Conservation (phyloP, 2,329 filamentous ascomycete genomes). For the Fusarium miscanthi region DNA sequence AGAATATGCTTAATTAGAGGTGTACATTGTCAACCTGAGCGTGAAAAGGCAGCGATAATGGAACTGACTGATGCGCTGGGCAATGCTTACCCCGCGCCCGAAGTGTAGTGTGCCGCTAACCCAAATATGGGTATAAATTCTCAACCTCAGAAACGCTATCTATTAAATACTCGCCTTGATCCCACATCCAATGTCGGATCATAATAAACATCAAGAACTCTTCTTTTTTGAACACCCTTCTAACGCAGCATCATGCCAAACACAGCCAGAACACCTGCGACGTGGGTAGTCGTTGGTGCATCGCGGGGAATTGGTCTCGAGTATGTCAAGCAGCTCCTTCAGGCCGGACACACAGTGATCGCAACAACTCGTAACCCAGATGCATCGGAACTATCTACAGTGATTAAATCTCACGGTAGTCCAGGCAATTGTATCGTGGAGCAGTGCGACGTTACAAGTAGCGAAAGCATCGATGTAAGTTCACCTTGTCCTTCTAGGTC, state of each 20-base stretch:
- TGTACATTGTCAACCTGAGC: too few species aligned
- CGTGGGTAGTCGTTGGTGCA: slow-evolving; percentile 1
- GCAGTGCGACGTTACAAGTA: neutral
- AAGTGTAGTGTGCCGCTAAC: fast-evolving
- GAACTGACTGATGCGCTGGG: too few species aligned
- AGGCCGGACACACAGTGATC: fast-evolving
- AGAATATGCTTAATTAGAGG: neutral
- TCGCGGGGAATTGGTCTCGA: neutral
- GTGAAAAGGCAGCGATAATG: too few species aligned
- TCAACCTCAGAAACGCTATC: neutral
- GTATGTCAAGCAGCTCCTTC: neutral
- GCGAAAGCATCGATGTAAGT: neutral
- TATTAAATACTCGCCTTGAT: neutral
- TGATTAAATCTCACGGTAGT: fast-evolving
- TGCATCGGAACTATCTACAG: fast-evolving
- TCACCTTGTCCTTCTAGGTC: fast-evolving
- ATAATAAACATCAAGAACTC: fast-evolving
- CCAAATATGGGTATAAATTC: neutral
- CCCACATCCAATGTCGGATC: fast-evolving
- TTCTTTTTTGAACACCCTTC: fast-evolving
- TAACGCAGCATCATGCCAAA: neutral
- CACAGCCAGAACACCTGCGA: fast-evolving
- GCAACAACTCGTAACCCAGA: neutral
- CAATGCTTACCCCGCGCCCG: neutral
- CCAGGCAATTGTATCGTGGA: neutral